Base-by-base conservation (phyloP, 805 yeast species). In the Ogataea pilisensis region DNA sequence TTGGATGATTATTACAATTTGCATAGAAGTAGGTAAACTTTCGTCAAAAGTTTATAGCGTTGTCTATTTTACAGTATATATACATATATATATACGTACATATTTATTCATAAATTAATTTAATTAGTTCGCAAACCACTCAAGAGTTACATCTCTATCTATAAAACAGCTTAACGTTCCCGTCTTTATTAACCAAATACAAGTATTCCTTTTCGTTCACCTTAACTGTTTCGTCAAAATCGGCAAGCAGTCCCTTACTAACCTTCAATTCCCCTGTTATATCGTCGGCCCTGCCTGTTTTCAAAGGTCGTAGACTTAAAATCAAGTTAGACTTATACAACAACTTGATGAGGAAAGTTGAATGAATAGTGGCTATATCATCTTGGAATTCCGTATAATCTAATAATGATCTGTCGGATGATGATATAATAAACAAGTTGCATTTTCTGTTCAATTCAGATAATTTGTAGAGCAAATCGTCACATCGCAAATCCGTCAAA, bases 281-380 rank as follows among this genome's bases (percentile, higher is more conserved):
- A 56, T 88, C 96, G 34, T 75, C 76, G 0, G 96, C 95, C 50
- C 87, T 70, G 0, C 95, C 95, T 0, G 95, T 86, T 3, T 75
- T 69, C 44, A 88, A 64, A 1, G 95, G 89, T 51, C 76, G 73
- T 27, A 87, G 55, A 17, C 72, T 67, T n/a, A 87, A 48, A 30
- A 78, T 67, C 31, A 78, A 45, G 25, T 69, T 66, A 0, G 85
- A 66, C 41, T 73, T 69, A 50, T 79, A 78, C 17, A 73, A 56
- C 18, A 78, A 45, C 41, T 71, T 72, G 2, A 66, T 59, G 19
- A 76, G 54, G 47, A 79, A 73, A 29, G 73, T 75, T 0, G 76
- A 58, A 16, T 69, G 66, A 44, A 71, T 69, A 8, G 57, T 48
- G 18, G 58, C 49, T 2, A 58, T 31, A 31, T 51, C 61, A 27